phyloP scores from a whole-genome alignment of 2,329 filamentous ascomycete species.

The Penicillium sclerotiorum region DNA sequence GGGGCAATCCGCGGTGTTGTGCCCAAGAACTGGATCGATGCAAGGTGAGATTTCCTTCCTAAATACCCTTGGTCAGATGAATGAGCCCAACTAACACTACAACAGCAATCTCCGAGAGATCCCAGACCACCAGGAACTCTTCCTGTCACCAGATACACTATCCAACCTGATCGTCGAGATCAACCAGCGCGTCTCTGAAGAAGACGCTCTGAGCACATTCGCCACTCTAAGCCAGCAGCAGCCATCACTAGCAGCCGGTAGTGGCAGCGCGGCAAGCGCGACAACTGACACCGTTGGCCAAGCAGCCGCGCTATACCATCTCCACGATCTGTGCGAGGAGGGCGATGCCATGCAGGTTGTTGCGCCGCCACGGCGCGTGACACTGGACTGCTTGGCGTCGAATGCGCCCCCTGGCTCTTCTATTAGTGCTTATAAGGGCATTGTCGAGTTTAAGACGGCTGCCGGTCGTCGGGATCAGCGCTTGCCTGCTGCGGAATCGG shows the following conservation, averaged over 20 bases:
- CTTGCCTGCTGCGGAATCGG: conserved; percentile 19
- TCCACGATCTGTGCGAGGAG: conserved; percentile 68
- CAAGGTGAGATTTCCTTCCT: conserved; percentile 32
- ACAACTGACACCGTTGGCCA: conserved; percentile 61
- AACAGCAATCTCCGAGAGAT: conserved; percentile 40
- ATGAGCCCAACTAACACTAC: conserved; percentile 8
- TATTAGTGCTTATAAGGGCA: conserved; percentile 30
- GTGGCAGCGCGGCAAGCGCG: conserved; percentile 53
- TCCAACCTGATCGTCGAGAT: conserved; percentile 90
- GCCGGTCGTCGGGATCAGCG: conserved; percentile 15
- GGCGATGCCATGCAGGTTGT: conserved; percentile 67
- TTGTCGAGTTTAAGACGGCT: conserved; percentile 30
- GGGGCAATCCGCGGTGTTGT: conserved; percentile 37
- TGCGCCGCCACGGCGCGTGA: conserved; percentile 62
- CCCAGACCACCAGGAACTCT: conserved; percentile 79
- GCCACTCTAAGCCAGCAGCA: conserved; percentile 23
- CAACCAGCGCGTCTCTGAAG: conserved; percentile 69
- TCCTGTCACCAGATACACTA: conserved; percentile 79
- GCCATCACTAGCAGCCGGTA: conserved; percentile 15
- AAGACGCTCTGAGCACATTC: conserved; percentile 29
- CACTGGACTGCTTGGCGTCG: conserved; percentile 55
- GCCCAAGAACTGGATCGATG: conserved; percentile 40
- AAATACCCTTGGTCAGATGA: not conserved
- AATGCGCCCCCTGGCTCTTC: conserved; percentile 17
- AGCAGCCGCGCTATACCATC: conserved; percentile 65